Evolutionary conservation across 2,329 filamentous ascomycete genomes (phyloP).

Genomic region (Mollisiaceae sp.): DNA sequence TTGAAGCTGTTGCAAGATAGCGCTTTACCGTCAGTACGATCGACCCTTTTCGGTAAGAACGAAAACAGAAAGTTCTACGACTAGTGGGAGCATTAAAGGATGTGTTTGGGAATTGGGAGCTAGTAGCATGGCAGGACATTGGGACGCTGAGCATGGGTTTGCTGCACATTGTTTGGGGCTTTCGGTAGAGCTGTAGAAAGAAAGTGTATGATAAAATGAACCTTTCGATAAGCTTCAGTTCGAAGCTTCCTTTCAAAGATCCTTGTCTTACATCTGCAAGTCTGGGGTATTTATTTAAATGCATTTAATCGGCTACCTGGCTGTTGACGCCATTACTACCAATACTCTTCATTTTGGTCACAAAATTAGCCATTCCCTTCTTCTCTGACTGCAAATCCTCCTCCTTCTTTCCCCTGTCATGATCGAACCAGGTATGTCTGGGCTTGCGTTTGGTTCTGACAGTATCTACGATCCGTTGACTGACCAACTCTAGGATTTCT

Average conservation of each 20-base stretch:
- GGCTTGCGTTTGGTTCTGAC: slow-evolving; percentile 72
- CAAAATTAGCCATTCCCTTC: slow-evolving; percentile 37
- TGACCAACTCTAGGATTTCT: slow-evolving; percentile 73
- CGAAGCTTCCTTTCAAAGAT: not conserved
- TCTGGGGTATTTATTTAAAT: not conserved
- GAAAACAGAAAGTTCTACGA: slow-evolving; percentile 95
- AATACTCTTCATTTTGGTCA: slow-evolving; percentile 10
- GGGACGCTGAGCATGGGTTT: slow-evolving; percentile 24
- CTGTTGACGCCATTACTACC: slow-evolving; percentile 2
- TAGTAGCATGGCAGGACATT: slow-evolving; percentile 6
- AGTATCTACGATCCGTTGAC: slow-evolving; percentile 72
- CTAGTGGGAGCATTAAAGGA: slow-evolving; percentile 51
- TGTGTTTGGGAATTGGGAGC: slow-evolving; percentile 5
- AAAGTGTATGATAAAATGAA: slow-evolving; percentile 43
- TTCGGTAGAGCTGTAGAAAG: slow-evolving; percentile 38
- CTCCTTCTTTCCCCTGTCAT: slow-evolving; percentile 37
- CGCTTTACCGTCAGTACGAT: slow-evolving; percentile 82
- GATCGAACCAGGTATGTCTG: slow-evolving; percentile 64
- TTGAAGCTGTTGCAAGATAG: slow-evolving; percentile 83
- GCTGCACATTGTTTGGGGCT: slow-evolving; percentile 30
- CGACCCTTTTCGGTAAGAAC: slow-evolving; percentile 92
- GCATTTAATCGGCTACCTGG: not conserved
- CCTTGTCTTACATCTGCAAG: not conserved
- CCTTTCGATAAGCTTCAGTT: slow-evolving; percentile 20
- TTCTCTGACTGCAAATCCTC: slow-evolving; percentile 44